Evolutionary conservation across 441 rosid species (phyloP).

Genomic region (Adansonia rubrostipa): DNA sequence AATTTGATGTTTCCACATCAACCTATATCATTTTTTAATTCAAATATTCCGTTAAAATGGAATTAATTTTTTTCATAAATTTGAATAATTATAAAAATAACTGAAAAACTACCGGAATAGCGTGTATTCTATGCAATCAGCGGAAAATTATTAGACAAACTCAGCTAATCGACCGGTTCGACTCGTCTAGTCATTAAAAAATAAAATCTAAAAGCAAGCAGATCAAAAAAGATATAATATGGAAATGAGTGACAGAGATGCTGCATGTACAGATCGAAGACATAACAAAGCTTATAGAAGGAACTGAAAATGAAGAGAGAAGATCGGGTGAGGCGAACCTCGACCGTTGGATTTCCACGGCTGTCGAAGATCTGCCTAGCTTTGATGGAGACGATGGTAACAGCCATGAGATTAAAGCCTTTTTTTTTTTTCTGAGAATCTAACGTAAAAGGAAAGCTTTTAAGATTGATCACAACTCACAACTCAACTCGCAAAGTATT

Average conservation of each 20-base stretch:
- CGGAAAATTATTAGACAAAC: not conserved
- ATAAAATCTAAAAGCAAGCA: not conserved
- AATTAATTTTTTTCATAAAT: not conserved
- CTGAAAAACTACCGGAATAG: not conserved
- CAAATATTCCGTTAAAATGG: not conserved
- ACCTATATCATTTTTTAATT: slow-evolving; percentile 44
- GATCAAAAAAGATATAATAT: not conserved
- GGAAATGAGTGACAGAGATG: not conserved
- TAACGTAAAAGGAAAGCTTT: not conserved
- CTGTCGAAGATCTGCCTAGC: slow-evolving; percentile 97
- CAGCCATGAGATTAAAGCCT: slow-evolving; percentile 45
- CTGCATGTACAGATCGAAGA: not conserved
- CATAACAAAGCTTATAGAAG: slow-evolving; percentile 24
- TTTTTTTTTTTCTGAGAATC: not conserved
- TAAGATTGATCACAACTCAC: not conserved
- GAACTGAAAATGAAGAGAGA: not conserved
- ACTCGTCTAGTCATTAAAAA: not conserved
- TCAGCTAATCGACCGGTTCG: not conserved
- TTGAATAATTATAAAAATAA: not conserved
- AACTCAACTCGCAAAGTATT: not conserved
- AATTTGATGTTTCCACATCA: slow-evolving; percentile 61
- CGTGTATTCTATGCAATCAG: not conserved
- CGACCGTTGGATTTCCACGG: slow-evolving; percentile 96
- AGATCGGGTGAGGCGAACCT: slow-evolving; percentile 48
- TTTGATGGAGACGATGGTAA: slow-evolving; percentile 55